Conservation (phyloP, 768 basidiomycete species). For the Pleurotus platypus region DNA sequence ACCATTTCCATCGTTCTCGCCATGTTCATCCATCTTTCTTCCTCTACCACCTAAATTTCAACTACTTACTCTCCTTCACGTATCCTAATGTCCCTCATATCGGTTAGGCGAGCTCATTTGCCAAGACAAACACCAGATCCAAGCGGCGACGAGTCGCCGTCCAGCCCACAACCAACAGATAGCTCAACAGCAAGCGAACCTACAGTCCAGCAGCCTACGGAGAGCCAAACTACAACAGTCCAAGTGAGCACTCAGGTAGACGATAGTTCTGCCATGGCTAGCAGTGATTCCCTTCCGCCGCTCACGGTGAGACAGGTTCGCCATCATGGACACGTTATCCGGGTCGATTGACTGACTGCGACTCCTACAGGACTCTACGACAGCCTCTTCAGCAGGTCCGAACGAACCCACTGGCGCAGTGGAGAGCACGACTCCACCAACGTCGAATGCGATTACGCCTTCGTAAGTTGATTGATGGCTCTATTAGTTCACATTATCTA, state of each 20-base stretch:
- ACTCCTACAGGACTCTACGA: not conserved
- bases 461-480: not conserved
- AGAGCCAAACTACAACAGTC: not conserved
- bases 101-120: not conserved
- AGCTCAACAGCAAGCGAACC: not conserved
- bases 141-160: constrained; percentile 1
- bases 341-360: not conserved
- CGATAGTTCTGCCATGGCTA: not conserved
- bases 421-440: not conserved
- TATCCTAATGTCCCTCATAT: too few relatives aligned
- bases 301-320: constrained; percentile 8
- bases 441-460: not conserved
- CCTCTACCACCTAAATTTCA: too few relatives aligned
- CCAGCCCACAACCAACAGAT: not conserved
- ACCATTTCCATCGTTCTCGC: too few relatives aligned
- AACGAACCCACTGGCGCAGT: not conserved
- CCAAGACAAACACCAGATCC: not conserved
- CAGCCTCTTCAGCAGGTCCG: not conserved
- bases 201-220: not conserved
- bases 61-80: too few relatives aligned
- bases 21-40: too few relatives aligned
- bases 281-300: not conserved
- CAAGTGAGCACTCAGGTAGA: not conserved
- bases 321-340: not conserved
- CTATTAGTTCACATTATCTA: not conserved